These are phyloP conservation scores for Entelexis paramagnoliae DNA, from an alignment of 1,139 yeast species.

Conservation along the genomic window DNA sequence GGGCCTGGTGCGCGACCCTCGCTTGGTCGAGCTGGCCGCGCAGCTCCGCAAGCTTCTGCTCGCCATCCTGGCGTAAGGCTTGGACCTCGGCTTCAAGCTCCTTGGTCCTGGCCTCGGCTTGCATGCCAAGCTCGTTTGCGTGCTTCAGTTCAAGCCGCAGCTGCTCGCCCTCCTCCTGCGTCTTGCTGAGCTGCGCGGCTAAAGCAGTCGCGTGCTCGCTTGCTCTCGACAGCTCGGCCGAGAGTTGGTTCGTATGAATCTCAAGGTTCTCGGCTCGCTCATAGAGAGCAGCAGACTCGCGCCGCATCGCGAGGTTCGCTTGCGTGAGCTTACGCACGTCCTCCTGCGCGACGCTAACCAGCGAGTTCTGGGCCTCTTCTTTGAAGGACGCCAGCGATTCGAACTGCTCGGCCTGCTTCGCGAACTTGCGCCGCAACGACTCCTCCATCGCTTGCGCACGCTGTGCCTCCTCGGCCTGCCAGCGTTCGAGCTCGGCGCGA, in stretches of 20 bases:
- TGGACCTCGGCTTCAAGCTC: not conserved
- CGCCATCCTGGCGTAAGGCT: not conserved
- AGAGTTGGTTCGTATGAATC: not conserved
- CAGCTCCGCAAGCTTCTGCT: not conserved
- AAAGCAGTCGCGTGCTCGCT: not conserved
- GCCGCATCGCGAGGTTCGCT: not conserved
- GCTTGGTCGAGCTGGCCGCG: not conserved
- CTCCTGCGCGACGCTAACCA: not conserved
- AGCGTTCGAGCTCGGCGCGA: not conserved
- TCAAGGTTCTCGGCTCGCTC: constrained; percentile 2
- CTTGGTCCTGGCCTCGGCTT: not conserved
- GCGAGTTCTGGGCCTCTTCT: not conserved
- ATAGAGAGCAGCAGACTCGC: not conserved
- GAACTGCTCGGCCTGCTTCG: not conserved
- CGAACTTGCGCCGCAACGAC: not conserved
- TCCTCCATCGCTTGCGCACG: constrained; percentile 1
- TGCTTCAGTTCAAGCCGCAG: not conserved
- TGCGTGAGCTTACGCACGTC: not conserved
- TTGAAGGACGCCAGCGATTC: constrained; percentile 4
- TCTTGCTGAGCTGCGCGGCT: not conserved
- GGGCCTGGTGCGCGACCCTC: not conserved
- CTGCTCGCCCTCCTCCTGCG: not conserved
- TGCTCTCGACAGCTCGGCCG: not conserved
- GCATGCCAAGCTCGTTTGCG: not conserved
- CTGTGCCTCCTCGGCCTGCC: not conserved